Evolutionary conservation across 768 basidiomycete genomes (phyloP).

Genomic region (Agaricus blazei): DNA sequence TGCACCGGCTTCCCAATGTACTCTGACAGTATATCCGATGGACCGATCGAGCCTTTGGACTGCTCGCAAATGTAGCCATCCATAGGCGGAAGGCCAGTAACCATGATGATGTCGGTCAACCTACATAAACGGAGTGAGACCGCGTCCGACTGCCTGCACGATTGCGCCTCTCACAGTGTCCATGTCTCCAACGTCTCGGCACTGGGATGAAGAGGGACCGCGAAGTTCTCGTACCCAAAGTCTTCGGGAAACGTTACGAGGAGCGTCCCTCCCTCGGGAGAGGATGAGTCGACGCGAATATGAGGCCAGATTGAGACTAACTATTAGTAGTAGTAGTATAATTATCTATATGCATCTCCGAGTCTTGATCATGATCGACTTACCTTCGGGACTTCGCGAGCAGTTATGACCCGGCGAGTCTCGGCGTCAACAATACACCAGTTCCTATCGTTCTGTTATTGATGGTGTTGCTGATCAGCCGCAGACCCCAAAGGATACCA

Average conservation of each 20-base stretch:
- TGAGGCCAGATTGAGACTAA: slow-evolving; percentile 62
- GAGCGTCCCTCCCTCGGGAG: slow-evolving; percentile 43
- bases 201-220: slow-evolving; percentile 52
- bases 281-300: slow-evolving; percentile 41
- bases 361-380: slow-evolving; percentile 1
- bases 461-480: neutral
- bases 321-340: slow-evolving; percentile 25
- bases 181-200: slow-evolving; percentile 44
- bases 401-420: slow-evolving; percentile 55
- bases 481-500: neutral
- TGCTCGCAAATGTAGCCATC: slow-evolving; percentile 67
- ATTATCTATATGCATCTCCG: neutral
- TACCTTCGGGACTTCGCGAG: slow-evolving; percentile 60
- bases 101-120: slow-evolving; percentile 48
- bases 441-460: slow-evolving; percentile 60
- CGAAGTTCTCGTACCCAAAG: slow-evolving; percentile 52
- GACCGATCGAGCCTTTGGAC: slow-evolving; percentile 28
- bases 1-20: slow-evolving; percentile 60
- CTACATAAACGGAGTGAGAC: slow-evolving; percentile 25
- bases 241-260: slow-evolving; percentile 56
- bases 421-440: slow-evolving; percentile 65
- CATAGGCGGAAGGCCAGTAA: slow-evolving; percentile 33
- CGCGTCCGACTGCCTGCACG: neutral
- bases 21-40: slow-evolving; percentile 51
- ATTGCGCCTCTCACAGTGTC: slow-evolving; percentile 42